Percentiles rank a stretch among this genome's conserved stretches.
Conservation (phyloP, 169 alveolate genomes). For the Miamiensis avidus region DNA sequence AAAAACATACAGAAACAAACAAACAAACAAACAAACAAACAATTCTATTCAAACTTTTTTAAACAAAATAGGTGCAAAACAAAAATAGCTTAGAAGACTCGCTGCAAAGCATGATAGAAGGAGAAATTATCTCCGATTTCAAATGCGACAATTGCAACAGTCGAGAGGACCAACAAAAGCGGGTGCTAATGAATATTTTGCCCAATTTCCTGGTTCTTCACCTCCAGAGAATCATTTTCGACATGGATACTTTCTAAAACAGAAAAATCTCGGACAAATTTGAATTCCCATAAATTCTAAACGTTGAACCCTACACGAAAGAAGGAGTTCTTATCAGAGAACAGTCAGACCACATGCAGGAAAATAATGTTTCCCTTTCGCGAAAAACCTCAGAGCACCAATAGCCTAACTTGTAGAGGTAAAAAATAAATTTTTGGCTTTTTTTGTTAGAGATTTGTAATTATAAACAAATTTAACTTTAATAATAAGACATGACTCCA, state of each 20-base stretch:
- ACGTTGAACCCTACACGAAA: constrained; percentile 77
- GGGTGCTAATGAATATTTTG: constrained; percentile 71
- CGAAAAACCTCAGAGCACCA: neutral
- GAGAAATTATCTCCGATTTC: constrained; percentile 84
- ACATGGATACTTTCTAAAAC: constrained; percentile 74
- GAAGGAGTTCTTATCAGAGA: constrained; percentile 55
- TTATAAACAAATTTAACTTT: no score
- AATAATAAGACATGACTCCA: no score
- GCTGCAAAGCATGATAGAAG: constrained; percentile 74
- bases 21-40: constrained; percentile 74
- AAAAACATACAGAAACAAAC: constrained; percentile 72
- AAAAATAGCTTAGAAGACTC: constrained; percentile 74
- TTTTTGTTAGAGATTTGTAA: no score
- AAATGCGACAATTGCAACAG: constrained; percentile 77
- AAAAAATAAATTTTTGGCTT: no score
- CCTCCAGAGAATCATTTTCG: constrained; percentile 83
- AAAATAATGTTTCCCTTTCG: neutral
- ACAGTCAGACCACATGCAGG: neutral
- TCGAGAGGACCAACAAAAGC: constrained; percentile 73
- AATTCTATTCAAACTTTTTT: constrained; percentile 71
- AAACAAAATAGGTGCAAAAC: constrained; percentile 72
- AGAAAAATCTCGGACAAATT: constrained; percentile 82
- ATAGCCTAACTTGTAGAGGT: neutral
- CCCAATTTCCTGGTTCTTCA: constrained; percentile 71
- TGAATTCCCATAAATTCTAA: constrained; percentile 80